Evolutionary conservation across 208 protist species (phyloP).

Genomic region (Entamoeba moshkovskii): DNA sequence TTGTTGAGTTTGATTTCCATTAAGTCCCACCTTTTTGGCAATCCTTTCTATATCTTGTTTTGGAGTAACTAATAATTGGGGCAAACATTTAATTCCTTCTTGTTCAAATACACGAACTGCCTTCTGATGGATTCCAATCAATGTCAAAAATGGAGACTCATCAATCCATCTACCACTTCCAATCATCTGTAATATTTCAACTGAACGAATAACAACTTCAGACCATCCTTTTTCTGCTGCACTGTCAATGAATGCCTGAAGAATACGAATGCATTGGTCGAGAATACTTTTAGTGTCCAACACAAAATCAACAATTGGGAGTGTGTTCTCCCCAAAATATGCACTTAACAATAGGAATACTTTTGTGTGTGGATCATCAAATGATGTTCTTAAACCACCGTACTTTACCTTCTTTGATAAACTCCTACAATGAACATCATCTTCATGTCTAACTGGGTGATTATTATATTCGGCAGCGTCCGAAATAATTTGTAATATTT

Average conservation of each 20-base stretch:
- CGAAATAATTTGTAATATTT: background rate
- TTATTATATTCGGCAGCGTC: background rate
- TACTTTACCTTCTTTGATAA: background rate
- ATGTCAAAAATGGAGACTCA: background rate
- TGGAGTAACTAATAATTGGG: background rate
- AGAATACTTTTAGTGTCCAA: background rate
- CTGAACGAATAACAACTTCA: background rate
- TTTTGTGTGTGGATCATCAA: background rate
- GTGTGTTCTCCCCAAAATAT: background rate
- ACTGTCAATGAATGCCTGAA: conserved; percentile 10
- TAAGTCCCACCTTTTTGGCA: background rate
- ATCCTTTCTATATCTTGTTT: background rate
- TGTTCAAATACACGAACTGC: background rate
- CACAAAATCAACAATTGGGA: conserved; percentile 8
- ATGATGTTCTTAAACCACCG: background rate
- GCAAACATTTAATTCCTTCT: background rate
- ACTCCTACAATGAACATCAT: background rate
- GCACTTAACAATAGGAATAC: background rate
- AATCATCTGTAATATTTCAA: background rate
- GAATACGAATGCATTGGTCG: background rate
- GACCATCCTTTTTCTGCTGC: background rate
- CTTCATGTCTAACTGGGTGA: conserved; percentile 12
- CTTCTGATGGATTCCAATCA: background rate
- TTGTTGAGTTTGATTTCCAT: background rate
- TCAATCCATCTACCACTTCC: background rate